These are phyloP conservation scores for Dothistroma pini DNA, from an alignment of 2,329 filamentous ascomycete species.

Conservation along the genomic window DNA sequence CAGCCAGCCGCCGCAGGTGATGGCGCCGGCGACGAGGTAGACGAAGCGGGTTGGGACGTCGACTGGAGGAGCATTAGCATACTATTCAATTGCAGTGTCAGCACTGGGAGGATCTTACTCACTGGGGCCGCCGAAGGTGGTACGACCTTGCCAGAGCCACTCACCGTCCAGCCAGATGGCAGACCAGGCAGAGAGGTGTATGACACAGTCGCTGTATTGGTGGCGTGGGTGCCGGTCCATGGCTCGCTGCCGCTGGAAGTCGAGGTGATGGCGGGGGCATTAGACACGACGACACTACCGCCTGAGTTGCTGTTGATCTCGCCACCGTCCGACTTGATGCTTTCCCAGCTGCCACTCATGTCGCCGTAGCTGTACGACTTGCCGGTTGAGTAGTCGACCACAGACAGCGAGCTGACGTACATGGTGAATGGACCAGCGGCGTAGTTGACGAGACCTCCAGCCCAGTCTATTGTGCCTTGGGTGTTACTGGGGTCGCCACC, in stretches of 20 bases:
- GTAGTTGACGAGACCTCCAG: conserved; percentile 82
- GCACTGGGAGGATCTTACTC: conserved; percentile 51
- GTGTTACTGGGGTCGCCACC: conserved; percentile 81
- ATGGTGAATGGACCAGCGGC: conserved; percentile 79
- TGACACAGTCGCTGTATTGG: conserved; percentile 37
- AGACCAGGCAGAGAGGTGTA: conserved; percentile 55
- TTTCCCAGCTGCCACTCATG: conserved; percentile 71
- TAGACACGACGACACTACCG: conserved; percentile 51
- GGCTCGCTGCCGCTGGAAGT: conserved; percentile 61
- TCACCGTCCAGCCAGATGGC: conserved; percentile 78
- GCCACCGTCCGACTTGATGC: conserved; percentile 78
- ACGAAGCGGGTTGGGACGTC: conserved; percentile 51
- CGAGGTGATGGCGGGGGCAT: conserved; percentile 61
- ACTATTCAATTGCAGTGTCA: conserved; percentile 23
- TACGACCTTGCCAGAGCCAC: conserved; percentile 72
- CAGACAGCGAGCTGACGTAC: conserved; percentile 69
- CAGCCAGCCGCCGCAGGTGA: conserved; percentile 42
- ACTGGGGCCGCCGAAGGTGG: conserved; percentile 65
- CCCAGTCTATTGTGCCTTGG: conserved; percentile 83
- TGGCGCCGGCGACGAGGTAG: conserved; percentile 49
- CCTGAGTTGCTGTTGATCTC: conserved; percentile 57
- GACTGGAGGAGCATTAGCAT: conserved; percentile 26
- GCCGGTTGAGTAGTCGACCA: conserved; percentile 92
- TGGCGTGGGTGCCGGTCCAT: conserved; percentile 57
- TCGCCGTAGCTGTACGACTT: conserved; percentile 79